Evolutionary conservation across 2,329 filamentous ascomycete genomes (phyloP).

Genomic region (Penicillium occitanis): DNA sequence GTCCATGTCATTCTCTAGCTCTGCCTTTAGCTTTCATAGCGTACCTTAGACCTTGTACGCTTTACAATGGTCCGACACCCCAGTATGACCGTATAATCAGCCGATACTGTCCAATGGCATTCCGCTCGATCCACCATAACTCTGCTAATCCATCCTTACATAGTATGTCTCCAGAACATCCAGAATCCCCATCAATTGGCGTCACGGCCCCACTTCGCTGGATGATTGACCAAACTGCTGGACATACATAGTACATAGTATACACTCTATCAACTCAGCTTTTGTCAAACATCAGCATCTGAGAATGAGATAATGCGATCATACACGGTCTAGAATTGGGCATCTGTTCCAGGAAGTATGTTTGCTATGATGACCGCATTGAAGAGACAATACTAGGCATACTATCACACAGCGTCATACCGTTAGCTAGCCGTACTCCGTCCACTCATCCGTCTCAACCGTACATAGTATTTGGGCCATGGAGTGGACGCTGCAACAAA

Average conservation of each 20-base stretch:
- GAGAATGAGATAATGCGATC: neutral
- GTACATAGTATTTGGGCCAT: neutral
- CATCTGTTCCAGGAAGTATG: neutral
- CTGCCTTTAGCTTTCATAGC: neutral
- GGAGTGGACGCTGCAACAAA: neutral
- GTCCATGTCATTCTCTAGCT: neutral
- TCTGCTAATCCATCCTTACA: neutral
- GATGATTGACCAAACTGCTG: neutral
- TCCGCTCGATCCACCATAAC: neutral
- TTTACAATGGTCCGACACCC: neutral
- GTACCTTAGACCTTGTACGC: neutral
- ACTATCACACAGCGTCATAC: neutral
- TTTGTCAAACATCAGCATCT: neutral
- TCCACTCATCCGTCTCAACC: neutral
- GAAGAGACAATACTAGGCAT: neutral
- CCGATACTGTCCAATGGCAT: neutral
- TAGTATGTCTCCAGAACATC: neutral
- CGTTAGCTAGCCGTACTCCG: neutral
- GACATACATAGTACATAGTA: neutral
- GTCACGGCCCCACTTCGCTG: slow-evolving; percentile 5
- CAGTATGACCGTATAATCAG: neutral
- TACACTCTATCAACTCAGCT: neutral
- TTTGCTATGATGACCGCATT: neutral
- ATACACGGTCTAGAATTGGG: neutral
- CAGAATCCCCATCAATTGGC: neutral